These are phyloP conservation scores for Colletotrichum sp. DNA, from an alignment of 2,329 filamentous ascomycete genomes.

Conservation along the genomic window DNA sequence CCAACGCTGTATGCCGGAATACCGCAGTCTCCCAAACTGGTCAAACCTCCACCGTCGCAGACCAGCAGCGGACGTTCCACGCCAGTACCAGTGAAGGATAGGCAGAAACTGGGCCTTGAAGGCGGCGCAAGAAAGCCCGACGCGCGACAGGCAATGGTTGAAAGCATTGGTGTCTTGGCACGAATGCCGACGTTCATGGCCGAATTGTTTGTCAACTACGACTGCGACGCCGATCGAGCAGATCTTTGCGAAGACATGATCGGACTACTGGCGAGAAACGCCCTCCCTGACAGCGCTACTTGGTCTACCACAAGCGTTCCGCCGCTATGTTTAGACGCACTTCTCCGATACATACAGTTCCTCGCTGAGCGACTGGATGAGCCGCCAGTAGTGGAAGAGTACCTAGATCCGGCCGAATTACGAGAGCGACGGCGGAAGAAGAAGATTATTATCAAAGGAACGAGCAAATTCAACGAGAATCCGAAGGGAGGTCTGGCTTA, in stretches of 20 bases:
- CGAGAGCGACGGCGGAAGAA: slow-evolving; percentile 80
- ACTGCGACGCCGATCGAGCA: slow-evolving; percentile 89
- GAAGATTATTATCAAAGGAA: slow-evolving; percentile 86
- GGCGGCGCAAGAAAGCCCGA: slow-evolving; percentile 92
- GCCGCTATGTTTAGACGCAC: slow-evolving; percentile 88
- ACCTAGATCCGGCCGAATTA: slow-evolving; percentile 69
- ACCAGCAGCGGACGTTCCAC: slow-evolving; percentile 82
- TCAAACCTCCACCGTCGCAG: slow-evolving; percentile 78
- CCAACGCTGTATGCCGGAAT: slow-evolving; percentile 92
- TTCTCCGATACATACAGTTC: slow-evolving; percentile 90
- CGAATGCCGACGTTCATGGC: slow-evolving; percentile 94
- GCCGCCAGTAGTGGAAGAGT: slow-evolving; percentile 65
- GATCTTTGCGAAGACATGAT: slow-evolving; percentile 97
- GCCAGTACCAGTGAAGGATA: slow-evolving; percentile 88
- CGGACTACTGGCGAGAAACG: slow-evolving; percentile 89
- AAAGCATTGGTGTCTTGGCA: slow-evolving; percentile 89
- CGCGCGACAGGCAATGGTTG: slow-evolving; percentile 96
- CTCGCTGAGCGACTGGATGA: slow-evolving; percentile 86
- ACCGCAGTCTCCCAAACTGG: slow-evolving; percentile 86
- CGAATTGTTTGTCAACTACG: slow-evolving; percentile 97
- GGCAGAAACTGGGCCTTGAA: slow-evolving; percentile 90
- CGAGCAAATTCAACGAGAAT: slow-evolving; percentile 92
- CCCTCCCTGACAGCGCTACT: slow-evolving; percentile 94
- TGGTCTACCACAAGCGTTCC: slow-evolving; percentile 99
- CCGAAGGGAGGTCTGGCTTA: slow-evolving; percentile 89